These are phyloP conservation scores for Agastache rugosa DNA, from an alignment of 257 asterid genomes.

Conservation along the genomic window DNA sequence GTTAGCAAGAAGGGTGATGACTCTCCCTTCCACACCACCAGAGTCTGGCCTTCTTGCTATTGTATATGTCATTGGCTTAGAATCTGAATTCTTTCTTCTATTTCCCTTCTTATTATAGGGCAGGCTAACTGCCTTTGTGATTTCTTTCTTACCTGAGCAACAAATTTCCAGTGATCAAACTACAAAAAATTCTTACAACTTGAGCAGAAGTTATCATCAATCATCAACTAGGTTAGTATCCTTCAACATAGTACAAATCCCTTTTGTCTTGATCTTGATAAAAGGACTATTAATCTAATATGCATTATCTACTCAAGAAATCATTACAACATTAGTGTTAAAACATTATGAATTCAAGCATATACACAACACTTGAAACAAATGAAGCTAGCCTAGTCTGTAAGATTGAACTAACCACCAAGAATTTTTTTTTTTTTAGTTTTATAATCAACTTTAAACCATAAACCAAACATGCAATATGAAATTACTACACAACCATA, in stretches of 20 bases:
- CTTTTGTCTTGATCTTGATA: background rate
- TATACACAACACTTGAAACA: background rate
- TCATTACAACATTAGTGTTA: background rate
- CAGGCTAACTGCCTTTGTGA: background rate
- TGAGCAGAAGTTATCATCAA: conserved; percentile 3
- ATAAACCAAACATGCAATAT: conserved; percentile 20
- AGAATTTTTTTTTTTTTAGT: background rate
- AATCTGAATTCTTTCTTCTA: conserved; percentile 44
- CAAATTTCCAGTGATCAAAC: background rate
- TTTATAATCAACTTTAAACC: background rate
- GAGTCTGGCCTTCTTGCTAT: conserved; percentile 91
- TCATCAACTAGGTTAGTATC: background rate
- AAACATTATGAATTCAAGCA: background rate
- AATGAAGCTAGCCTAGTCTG: background rate
- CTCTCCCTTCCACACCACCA: conserved; percentile 89
- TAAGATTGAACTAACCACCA: conserved; percentile 14
- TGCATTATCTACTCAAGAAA: background rate
- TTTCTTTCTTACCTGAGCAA: conserved; percentile 17
- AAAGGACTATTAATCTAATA: background rate
- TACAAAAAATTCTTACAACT: background rate
- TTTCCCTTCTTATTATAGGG: conserved; percentile 37
- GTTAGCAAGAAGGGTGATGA: conserved; percentile 75
- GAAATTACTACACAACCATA: background rate
- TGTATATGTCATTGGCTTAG: conserved; percentile 43
- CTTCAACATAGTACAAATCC: conserved; percentile 2